Conservation (phyloP, 495 filamentous ascomycete genomes). For the Ascodesmis nigricans region DNA sequence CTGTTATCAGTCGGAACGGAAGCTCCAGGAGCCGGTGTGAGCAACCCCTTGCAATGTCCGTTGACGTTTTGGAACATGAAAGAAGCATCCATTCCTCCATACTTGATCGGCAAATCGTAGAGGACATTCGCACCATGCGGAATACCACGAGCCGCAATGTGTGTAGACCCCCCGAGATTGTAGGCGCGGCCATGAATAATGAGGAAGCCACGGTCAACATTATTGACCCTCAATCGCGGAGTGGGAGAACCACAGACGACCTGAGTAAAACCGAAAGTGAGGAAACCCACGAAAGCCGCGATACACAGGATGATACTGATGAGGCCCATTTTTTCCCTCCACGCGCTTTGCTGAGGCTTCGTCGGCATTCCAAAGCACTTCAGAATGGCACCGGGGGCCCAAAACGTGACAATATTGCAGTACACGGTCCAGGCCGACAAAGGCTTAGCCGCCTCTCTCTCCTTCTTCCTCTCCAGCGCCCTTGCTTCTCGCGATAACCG, state of each 20-base stretch:
- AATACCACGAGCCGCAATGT: conserved; percentile 63
- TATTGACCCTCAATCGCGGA: conserved; percentile 53
- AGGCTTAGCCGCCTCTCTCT: conserved; percentile 46
- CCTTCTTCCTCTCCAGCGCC: conserved; percentile 31
- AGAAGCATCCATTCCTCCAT: conserved; percentile 74
- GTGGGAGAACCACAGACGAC: conserved; percentile 55
- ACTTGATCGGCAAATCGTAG: conserved; percentile 53
- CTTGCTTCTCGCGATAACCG: no score
- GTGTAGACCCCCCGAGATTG: conserved; percentile 47
- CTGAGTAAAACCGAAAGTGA: conserved; percentile 90
- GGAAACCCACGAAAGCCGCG: conserved; percentile 73
- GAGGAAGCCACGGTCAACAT: conserved; percentile 65
- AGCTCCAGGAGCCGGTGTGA: conserved; percentile 45
- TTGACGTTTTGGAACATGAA: conserved; percentile 99
- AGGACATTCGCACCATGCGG: conserved; percentile 49
- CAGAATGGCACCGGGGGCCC: conserved; percentile 71
- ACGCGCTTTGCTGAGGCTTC: conserved; percentile 75
- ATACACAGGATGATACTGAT: conserved; percentile 82
- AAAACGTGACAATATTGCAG: conserved; percentile 81
- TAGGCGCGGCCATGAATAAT: conserved; percentile 89
- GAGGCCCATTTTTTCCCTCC: conserved; percentile 97
- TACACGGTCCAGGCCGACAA: conserved; percentile 90
- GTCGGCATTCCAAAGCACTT: conserved; percentile 70
- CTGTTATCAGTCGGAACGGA: conserved; percentile 54
- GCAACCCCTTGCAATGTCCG: conserved; percentile 81